Base-by-base conservation (phyloP, 495 filamentous ascomycete species). In the Annulohypoxylon nitens region DNA sequence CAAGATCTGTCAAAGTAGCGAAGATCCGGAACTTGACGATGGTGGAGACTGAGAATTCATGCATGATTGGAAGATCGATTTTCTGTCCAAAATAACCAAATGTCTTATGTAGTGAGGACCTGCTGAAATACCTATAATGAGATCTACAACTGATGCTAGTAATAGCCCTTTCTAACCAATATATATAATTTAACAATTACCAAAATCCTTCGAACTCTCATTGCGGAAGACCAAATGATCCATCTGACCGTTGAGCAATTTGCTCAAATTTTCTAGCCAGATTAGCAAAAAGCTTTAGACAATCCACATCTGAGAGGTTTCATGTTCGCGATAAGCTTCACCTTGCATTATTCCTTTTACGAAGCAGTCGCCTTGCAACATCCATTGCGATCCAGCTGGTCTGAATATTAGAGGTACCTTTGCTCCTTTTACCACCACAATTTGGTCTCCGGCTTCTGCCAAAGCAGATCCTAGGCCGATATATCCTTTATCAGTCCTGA, bases 311-410 rank as follows among this genome's bases (percentile, higher is more conserved):
- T 39, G 55, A 10, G 26, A 58, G 16, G 30, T 61, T 53, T 70
- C 66, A 9, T 74, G 55, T 43, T 74, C 71, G 20, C 37, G 55
- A 70, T 74, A 74, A 8, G 66, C 71, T 36, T 74, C 66, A 23
- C 71, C 71, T 59, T 59, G 66, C 71, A 74, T 74, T 36, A 70
- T 58, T 41, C 71, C 71, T 25, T 70, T 74, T 53, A 74, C 39
- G 55, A 69, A 74, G 50, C 71, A 74, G 61, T 74, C 71, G 57
- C 71, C 71, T 51, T 74, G 66, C n/a, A 74, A 14, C 9, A 66
- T 61, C 71, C 71, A 74, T 16, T 63, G 54, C 23, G 71, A 62
- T 5, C 26, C 61, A 3, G 26, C 64, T 18, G 60, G 16, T 18
- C 71, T 69, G n/a, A 74, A 12, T 33, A 74, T 36, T 18, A 74